Base-by-base conservation (phyloP, 108 stramenopile genomes). In the Nitzschia sp. region DNA sequence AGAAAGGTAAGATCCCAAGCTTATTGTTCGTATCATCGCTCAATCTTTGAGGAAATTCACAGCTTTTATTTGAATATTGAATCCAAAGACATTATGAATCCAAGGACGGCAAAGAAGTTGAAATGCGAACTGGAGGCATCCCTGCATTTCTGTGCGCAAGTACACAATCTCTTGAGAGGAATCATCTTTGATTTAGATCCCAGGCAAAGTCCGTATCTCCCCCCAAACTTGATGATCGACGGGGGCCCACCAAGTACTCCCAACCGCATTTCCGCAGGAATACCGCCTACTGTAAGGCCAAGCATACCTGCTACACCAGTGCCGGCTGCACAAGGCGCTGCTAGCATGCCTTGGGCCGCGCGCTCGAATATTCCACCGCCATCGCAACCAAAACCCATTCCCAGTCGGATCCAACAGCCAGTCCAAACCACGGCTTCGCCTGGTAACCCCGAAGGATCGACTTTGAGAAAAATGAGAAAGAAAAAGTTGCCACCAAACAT, bases 21-120 rank as follows among this genome's bases (percentile, higher is more conserved):
- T 44, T 44, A 13, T 44, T 15, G 41, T 44, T 44, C 15, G 13
- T 15, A 44, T 44, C 9, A n/a, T n/a, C n/a, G n/a, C n/a, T n/a
- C n/a, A n/a, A n/a, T n/a, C n/a, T n/a, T n/a, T 25, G 3, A 56
- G 28, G 30, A 29, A 21, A 32, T 16, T 56, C 5, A 31, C 50
- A 32, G 1, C 15, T 21, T 58, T n/a, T n/a, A n/a, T n/a, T 2
- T 6, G 28, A 1, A 32, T 33, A 32, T 30, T 32, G 50, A 81
- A 53, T 81, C 82, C 35, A 41, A 15, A 61, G 82, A 86, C 26
- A 81, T 86, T 8, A 85, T 90, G 72, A 88, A 90, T 69, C 74
- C 80, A 8, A 54, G 84, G 35, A 81, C 88, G 3, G 92, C 81
- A 35, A 90, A 90, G 62, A 87, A 86, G 60, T 59, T 92, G 56